phyloP scores from a whole-genome alignment of 345 rosid species.

The Eucalyptus camaldulensis region DNA sequence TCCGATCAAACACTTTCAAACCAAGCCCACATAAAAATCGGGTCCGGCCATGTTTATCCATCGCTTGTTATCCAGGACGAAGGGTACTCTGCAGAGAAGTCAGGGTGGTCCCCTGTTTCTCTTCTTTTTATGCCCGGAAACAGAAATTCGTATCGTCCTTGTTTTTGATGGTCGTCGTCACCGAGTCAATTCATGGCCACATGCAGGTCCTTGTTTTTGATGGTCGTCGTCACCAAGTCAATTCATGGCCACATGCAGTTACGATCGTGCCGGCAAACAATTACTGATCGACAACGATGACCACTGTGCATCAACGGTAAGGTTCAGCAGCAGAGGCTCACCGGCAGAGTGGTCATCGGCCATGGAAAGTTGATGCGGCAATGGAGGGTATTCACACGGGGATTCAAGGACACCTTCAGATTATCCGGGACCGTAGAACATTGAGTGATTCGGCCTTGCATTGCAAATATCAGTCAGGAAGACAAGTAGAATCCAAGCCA shows the following conservation, averaged over 20 bases:
- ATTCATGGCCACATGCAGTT: neutral
- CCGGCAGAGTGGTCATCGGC: too few species aligned
- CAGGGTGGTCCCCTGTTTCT: neutral
- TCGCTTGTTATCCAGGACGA: neutral
- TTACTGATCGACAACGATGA: neutral
- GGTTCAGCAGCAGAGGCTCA: too few species aligned
- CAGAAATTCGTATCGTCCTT: neutral
- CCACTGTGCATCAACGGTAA: neutral
- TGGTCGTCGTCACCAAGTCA: too few species aligned
- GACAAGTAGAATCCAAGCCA: neutral
- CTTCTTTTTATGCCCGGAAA: neutral
- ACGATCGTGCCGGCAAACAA: neutral
- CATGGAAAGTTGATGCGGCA: too few species aligned
- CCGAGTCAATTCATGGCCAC: neutral
- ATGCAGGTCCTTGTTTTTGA: too few species aligned
- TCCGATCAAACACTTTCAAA: neutral
- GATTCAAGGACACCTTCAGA: too few species aligned
- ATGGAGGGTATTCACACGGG: too few species aligned
- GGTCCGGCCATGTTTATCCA: neutral
- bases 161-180: neutral
- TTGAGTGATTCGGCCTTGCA: too few species aligned
- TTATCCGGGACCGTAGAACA: too few species aligned
- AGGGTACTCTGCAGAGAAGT: neutral
- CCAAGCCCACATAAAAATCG: neutral
- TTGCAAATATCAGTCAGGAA: too few species aligned